Evolutionary conservation across 768 basidiomycete species (phyloP).

Genomic region (Collybia nuda): DNA sequence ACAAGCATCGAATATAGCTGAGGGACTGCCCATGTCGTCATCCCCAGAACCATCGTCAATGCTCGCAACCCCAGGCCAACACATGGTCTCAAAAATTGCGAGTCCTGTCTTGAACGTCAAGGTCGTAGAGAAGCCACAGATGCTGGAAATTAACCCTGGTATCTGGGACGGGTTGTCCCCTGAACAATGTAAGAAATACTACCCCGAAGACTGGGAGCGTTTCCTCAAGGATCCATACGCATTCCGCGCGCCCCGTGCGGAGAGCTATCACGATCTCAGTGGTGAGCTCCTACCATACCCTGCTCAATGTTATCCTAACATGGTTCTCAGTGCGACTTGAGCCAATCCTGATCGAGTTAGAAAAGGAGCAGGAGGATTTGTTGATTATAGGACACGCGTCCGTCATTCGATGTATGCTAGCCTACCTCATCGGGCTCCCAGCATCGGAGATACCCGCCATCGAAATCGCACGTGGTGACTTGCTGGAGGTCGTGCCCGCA

Average conservation of each 20-base stretch:
- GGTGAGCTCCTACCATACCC: slow-evolving; percentile 40
- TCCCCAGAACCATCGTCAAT: slow-evolving; percentile 8
- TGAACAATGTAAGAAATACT: slow-evolving; percentile 85
- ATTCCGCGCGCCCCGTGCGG: slow-evolving; percentile 88
- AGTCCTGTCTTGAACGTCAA: slow-evolving; percentile 53
- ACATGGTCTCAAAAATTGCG: slow-evolving; percentile 7
- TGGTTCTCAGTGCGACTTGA: slow-evolving; percentile 78
- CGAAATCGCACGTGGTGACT: slow-evolving; percentile 93
- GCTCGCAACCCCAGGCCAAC: slow-evolving; percentile 6
- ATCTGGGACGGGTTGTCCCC: slow-evolving; percentile 96
- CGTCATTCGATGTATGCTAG: slow-evolving; percentile 93
- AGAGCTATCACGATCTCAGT: slow-evolving; percentile 95
- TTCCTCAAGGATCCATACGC: slow-evolving; percentile 93
- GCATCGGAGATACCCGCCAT: slow-evolving; percentile 97
- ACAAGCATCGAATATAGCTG: slow-evolving; percentile 14
- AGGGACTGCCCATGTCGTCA: slow-evolving; percentile 7
- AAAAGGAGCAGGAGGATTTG: slow-evolving; percentile 91
- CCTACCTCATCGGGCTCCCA: slow-evolving; percentile 90
- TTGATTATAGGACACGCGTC: slow-evolving; percentile 97
- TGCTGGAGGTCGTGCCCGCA: slow-evolving; percentile 90
- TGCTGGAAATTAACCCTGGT: slow-evolving; percentile 97
- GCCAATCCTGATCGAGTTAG: slow-evolving; percentile 88
- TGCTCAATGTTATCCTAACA: slow-evolving; percentile 6
- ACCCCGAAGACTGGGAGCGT: slow-evolving; percentile 92
- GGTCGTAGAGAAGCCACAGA: slow-evolving; percentile 93